phyloP scores from a whole-genome alignment of 768 basidiomycete species.

The Pulveroboletus sp. region DNA sequence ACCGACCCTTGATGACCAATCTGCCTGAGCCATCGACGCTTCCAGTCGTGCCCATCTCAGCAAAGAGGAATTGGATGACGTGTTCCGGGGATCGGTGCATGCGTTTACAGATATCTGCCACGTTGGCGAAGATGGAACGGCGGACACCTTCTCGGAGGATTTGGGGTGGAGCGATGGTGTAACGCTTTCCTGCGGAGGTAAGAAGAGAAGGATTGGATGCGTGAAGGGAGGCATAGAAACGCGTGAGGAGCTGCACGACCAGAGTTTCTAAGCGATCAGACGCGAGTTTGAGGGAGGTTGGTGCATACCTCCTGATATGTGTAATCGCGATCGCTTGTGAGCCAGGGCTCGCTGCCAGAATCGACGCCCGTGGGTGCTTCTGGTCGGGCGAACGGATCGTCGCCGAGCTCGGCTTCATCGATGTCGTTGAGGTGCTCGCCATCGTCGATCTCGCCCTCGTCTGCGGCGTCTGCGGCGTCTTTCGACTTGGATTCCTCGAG shows the following conservation, averaged over 20 bases:
- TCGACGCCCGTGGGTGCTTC: slow-evolving; percentile 61
- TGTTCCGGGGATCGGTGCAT: slow-evolving; percentile 99
- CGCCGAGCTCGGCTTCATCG: slow-evolving; percentile 83
- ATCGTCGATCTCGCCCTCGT: slow-evolving; percentile 53
- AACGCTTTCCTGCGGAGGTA: slow-evolving; percentile 82
- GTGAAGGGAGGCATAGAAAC: slow-evolving; percentile 89
- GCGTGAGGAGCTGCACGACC: slow-evolving; percentile 69
- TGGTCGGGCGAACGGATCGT: slow-evolving; percentile 72
- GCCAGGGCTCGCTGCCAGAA: slow-evolving; percentile 82
- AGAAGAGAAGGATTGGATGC: slow-evolving; percentile 91
- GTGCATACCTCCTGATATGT: slow-evolving; percentile 84
- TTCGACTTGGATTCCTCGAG: slow-evolving; percentile 69
- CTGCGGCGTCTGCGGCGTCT: slow-evolving; percentile 55
- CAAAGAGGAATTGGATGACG: slow-evolving; percentile 93
- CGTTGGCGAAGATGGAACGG: slow-evolving; percentile 94
- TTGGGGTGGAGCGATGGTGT: slow-evolving; percentile 95
- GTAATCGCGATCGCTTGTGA: slow-evolving; percentile 90
- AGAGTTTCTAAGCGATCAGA: not conserved
- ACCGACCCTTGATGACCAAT: slow-evolving; percentile 94
- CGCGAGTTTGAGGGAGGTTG: not conserved
- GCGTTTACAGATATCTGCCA: slow-evolving; percentile 95
- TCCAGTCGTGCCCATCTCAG: slow-evolving; percentile 98
- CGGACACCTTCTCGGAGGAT: slow-evolving; percentile 95
- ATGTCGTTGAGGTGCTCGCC: slow-evolving; percentile 63
- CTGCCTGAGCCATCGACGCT: slow-evolving; percentile 89